phyloP scores from a whole-genome alignment of 768 basidiomycete genomes.

The Neoboletus magnificus region DNA sequence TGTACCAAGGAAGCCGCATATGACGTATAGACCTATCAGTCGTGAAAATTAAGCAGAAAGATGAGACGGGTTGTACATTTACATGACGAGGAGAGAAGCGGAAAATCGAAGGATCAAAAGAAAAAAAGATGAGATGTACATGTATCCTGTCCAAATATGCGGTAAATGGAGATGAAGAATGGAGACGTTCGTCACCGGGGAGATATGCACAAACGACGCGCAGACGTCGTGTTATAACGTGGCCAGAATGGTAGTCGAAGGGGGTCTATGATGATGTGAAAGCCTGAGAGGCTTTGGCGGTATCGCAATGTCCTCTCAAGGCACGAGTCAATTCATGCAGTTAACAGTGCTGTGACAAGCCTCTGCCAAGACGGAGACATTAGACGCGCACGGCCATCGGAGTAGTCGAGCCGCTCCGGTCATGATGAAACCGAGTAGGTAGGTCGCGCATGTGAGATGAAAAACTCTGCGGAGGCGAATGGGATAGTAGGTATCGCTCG shows the following conservation, averaged over 20 bases:
- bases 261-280: neutral
- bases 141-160: neutral
- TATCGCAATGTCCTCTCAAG: neutral
- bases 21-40: neutral
- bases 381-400: constrained; percentile 24
- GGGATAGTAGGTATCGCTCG: constrained; percentile 44
- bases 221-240: neutral
- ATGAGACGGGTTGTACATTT: neutral
- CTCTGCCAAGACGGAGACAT: neutral
- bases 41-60: neutral
- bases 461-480: constrained; percentile 30
- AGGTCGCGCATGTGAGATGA: constrained; percentile 18
- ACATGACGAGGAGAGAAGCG: constrained; percentile 8
- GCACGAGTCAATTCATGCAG: neutral
- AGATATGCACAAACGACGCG: neutral
- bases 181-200: neutral
- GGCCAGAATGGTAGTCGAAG: neutral
- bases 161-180: neutral
- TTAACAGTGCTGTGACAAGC: neutral
- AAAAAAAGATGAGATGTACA: neutral
- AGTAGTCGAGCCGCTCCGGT: constrained; percentile 26
- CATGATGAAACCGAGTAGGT: constrained; percentile 25
- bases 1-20: neutral
- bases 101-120: neutral
- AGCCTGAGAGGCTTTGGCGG: neutral